phyloP scores from a whole-genome alignment of 2,329 filamentous ascomycete genomes.

The Davidsoniella neocaledoniae region DNA sequence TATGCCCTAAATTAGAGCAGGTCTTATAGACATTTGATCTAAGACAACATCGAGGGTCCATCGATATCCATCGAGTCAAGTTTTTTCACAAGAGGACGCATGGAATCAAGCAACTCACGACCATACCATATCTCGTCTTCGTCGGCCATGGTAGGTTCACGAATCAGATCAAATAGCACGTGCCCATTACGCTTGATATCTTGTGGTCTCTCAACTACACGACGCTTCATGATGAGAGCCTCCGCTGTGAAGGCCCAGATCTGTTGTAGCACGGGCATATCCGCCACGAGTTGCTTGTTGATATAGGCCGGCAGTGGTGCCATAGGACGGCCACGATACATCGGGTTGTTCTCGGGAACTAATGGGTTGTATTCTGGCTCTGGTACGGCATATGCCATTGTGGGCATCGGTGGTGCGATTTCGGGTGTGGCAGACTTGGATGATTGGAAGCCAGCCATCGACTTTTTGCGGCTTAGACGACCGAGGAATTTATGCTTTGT shows the following conservation, averaged over 20 bases:
- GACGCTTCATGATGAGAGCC: constrained; percentile 40
- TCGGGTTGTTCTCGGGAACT: constrained; percentile 1
- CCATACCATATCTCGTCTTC: constrained; percentile 49
- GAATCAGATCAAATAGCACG: constrained; percentile 47
- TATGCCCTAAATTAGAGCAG: too few species aligned
- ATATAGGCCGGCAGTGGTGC: constrained; percentile 33
- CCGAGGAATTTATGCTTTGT: constrained; percentile 34
- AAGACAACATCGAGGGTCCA: background rate
- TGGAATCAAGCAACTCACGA: constrained; percentile 34
- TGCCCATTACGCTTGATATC: constrained; percentile 48
- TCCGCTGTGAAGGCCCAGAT: constrained; percentile 49
- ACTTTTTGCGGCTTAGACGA: constrained; percentile 41
- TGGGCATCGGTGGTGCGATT: background rate
- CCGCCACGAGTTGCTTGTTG: constrained; percentile 31
- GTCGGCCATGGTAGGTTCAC: constrained; percentile 39
- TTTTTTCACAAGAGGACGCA: constrained; percentile 32
- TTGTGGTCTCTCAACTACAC: constrained; percentile 38
- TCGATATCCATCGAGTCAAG: constrained; percentile 29
- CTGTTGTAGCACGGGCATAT: constrained; percentile 40
- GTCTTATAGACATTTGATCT: background rate
- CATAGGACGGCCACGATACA: constrained; percentile 42
- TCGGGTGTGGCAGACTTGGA: background rate
- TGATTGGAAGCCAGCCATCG: constrained; percentile 18
- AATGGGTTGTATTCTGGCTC: constrained; percentile 7
- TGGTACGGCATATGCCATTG: too few species aligned